Percentiles rank a stretch among this genome's conserved stretches.
Conservation (phyloP, 169 alveolate species). For the Plasmodium adleri region DNA sequence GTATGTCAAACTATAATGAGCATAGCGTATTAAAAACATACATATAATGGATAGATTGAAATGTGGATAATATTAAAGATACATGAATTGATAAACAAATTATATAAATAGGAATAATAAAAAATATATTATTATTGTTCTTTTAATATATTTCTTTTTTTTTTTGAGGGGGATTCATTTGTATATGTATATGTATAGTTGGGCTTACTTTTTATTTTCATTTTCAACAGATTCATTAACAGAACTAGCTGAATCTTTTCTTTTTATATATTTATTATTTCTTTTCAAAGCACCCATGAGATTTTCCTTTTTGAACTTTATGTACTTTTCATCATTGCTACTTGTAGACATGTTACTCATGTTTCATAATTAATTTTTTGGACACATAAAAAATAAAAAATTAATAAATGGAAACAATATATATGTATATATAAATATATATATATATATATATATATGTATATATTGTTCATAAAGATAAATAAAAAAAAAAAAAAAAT, state of each 20-base stretch:
- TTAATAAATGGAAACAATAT: background rate
- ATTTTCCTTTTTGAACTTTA: conserved; percentile 8
- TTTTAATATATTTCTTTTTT: no score
- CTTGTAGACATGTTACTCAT: conserved; percentile 23
- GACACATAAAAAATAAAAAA: background rate
- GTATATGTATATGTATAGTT: background rate
- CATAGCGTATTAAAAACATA: no score
- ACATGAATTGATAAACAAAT: no score
- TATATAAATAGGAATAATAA: no score
- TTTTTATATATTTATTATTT: background rate
- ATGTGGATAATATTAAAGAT: no score
- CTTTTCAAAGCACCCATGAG: conserved; percentile 11
- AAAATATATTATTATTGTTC: no score
- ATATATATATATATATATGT: background rate
- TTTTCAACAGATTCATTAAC: conserved; percentile 14
- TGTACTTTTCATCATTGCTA: conserved; percentile 10
- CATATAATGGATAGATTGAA: no score
- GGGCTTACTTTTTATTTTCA: conserved; percentile 34
- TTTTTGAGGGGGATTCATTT: background rate
- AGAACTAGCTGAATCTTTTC: conserved; percentile 1
- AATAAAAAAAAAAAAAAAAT: background rate
- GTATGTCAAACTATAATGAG: no score
- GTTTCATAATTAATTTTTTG: conserved; percentile 17
- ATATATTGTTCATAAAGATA: background rate
- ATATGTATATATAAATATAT: background rate